These are phyloP conservation scores for Oenanthe javanica DNA, from an alignment of 140 eudicot genomes.

Conservation along the genomic window DNA sequence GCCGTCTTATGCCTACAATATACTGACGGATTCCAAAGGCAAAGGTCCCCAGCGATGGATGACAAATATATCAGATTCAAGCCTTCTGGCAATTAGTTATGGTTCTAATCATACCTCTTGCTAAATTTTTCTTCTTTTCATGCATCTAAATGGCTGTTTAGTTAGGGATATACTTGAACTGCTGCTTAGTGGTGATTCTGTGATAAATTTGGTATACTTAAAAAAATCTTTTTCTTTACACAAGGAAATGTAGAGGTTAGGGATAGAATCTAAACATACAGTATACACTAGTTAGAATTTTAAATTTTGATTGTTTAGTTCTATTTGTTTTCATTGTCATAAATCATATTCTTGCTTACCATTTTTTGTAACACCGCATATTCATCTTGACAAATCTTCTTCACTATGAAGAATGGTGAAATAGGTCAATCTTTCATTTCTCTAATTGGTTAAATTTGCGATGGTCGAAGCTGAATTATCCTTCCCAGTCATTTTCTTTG, in stretches of 20 bases:
- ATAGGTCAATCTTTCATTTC: not conserved
- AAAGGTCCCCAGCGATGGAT: constrained; percentile 67
- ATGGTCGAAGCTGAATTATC: not conserved
- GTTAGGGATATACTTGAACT: not conserved
- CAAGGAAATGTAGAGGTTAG: not conserved
- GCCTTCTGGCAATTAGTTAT: constrained; percentile 68
- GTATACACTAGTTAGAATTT: not conserved
- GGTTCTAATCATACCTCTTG: constrained; percentile 67
- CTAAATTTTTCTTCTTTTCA: not conserved
- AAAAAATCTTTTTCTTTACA: constrained; percentile 6
- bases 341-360: not conserved
- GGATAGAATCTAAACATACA: not conserved
- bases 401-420: not conserved
- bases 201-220: not conserved
- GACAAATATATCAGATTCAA: constrained; percentile 54
- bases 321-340: not conserved
- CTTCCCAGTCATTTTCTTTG: not conserved
- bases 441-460: not conserved
- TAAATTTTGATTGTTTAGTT: not conserved
- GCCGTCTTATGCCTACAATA: constrained; percentile 86
- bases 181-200: not conserved
- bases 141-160: not conserved
- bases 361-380: not conserved
- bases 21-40: constrained; percentile 34
- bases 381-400: not conserved